Base-by-base conservation (phyloP, 2,329 filamentous ascomycete species). In the Pseudopyrenochaeta lycopersici region DNA sequence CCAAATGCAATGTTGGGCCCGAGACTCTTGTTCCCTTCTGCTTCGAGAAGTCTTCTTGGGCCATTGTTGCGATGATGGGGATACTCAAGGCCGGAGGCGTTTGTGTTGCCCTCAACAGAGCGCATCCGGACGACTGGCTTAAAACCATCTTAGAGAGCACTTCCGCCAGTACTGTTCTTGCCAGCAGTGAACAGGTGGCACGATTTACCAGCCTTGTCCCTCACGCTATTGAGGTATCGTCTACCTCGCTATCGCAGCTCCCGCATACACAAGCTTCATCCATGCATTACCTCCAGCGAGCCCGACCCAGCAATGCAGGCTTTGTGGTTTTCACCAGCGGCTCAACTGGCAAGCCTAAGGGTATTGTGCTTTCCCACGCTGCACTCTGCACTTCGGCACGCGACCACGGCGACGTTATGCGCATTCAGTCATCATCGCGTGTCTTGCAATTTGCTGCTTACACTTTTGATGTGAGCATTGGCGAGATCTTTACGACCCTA, bases 281-380 rank as follows among this genome's bases (percentile, higher is more conserved):
- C n/a, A n/a, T n/a, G n/a, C n/a, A n/a, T n/a, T n/a, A n/a, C n/a
- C n/a, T n/a, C n/a, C n/a, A n/a, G n/a, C n/a, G n/a, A n/a, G n/a
- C n/a, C n/a, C 21, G 15, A 7, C 31, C 17, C 50, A 32, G 23
- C 2, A 38, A 30, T 12, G 6, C 23, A 21, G 31, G 31, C 0
- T 88, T 85, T 62, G 77, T 87, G 2, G 80, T 89, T 5, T 85
- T 88, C 54, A 82, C 81, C 0, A 78, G 78, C n/a, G 63, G 66
- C 10, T 65, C 75, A 15, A 67, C 60, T n/a, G 58, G 60, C 43
- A 78, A 77, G 39, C 82, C 84, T 0, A 84, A 85, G 47, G 86
- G 84, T 2, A 82, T 86, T 12, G 83, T 86, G 23, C 82, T 88
- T 49, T 84, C 84, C 9, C 87, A 90, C 61, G 74, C 4, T 5